A percentile compares a stretch with the other conserved stretches of the same genome.
phyloP scores from a whole-genome alignment of 176 grass and related monocot species.

The Lolium multiflorum region DNA sequence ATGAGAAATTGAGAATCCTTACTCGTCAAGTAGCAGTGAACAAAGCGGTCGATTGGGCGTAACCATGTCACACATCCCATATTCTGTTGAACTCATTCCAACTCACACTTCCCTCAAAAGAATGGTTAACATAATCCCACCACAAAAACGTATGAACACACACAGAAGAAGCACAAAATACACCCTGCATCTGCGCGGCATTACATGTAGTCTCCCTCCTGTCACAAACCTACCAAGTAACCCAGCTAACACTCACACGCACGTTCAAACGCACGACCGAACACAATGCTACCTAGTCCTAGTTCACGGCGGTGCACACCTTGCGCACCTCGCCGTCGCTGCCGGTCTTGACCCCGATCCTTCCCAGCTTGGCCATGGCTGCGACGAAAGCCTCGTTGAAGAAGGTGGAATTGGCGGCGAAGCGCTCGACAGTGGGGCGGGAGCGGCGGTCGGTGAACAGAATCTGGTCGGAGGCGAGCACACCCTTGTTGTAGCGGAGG shows the following conservation, averaged over 20 bases:
- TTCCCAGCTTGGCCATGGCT: slow-evolving; percentile 71
- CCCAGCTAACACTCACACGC: background rate
- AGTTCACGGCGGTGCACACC: slow-evolving; percentile 65
- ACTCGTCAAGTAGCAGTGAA: background rate
- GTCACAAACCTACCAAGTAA: background rate
- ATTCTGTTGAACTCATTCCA: background rate
- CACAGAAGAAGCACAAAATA: background rate
- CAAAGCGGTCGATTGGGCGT: background rate
- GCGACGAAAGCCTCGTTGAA: slow-evolving; percentile 67
- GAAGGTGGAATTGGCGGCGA: slow-evolving; percentile 70
- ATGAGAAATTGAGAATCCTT: too few relatives aligned
- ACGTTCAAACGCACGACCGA: background rate
- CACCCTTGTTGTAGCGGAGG: slow-evolving; percentile 72
- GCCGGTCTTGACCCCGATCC: slow-evolving; percentile 67
- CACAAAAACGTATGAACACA: slow-evolving; percentile 35
- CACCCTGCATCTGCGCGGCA: background rate
- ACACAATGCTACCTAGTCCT: background rate
- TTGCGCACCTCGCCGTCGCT: slow-evolving; percentile 68
- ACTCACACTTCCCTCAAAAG: slow-evolving; percentile 22
- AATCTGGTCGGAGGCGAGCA: slow-evolving; percentile 80
- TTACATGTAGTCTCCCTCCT: background rate
- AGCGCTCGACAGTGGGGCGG: slow-evolving; percentile 66
- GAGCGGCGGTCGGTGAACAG: slow-evolving; percentile 77
- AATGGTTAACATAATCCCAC: slow-evolving; percentile 42
- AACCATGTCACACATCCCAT: background rate